A percentile compares a stretch with the other conserved stretches of the same genome.
Conservation (phyloP, 331 rosid species). For the Pyracantha coccinea region DNA sequence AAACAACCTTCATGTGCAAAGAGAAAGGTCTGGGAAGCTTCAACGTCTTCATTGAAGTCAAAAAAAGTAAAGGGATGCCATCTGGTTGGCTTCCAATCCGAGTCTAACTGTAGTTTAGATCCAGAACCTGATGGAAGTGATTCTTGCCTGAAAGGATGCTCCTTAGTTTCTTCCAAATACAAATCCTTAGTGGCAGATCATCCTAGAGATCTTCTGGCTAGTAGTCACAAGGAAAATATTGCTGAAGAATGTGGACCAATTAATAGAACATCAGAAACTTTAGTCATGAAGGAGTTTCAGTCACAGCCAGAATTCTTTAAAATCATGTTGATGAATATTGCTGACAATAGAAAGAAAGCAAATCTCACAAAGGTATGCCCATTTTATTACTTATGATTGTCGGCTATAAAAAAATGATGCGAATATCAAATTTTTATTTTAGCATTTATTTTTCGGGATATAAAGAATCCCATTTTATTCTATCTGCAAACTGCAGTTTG, state of each 20-base stretch:
- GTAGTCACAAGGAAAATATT: conserved; percentile 3
- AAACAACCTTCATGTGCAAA: conserved; percentile 37
- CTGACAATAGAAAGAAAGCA: conserved; percentile 57
- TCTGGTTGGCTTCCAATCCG: conserved; percentile 30
- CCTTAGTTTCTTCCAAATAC: conserved; percentile 20
- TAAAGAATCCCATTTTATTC: background rate
- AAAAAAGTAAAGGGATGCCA: conserved; percentile 85
- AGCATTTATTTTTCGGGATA: background rate
- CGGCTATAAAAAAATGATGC: background rate
- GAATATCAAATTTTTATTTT: background rate
- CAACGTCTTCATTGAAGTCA: conserved; percentile 78
- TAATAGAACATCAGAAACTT: conserved; percentile 27
- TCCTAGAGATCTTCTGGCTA: conserved; percentile 22
- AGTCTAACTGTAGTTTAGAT: conserved; percentile 31
- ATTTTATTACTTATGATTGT: background rate
- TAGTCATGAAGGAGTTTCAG: conserved; percentile 22
- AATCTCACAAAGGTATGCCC: conserved; percentile 56
- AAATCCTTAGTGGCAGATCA: conserved; percentile 21
- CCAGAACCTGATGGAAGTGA: conserved; percentile 25
- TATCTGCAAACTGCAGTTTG: background rate
- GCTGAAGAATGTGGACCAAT: conserved; percentile 24
- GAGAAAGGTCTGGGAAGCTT: conserved; percentile 77
- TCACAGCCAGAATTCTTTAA: conserved; percentile 35
- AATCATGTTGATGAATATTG: conserved; percentile 87
- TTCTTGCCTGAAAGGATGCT: conserved; percentile 33